A percentile compares a stretch with the other conserved stretches of the same genome.
Evolutionary conservation across 257 asterid species (phyloP).

Genomic region (Primulina eburnea): DNA sequence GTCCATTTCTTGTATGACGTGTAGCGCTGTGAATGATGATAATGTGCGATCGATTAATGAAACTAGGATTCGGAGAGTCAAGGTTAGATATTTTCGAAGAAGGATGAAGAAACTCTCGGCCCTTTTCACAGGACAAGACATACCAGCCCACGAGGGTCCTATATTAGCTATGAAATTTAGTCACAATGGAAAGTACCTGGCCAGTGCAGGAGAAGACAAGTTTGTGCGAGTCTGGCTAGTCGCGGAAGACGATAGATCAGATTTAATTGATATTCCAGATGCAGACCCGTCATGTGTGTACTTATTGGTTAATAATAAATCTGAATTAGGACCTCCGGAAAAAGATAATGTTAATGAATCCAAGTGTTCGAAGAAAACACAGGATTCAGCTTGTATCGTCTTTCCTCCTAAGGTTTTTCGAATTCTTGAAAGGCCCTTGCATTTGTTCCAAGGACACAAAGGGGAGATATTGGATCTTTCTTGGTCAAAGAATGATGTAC

Average conservation of each 20-base stretch:
- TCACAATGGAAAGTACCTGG: constrained; percentile 69
- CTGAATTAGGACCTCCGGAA: constrained; percentile 64
- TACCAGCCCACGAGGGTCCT: constrained; percentile 86
- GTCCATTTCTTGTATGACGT: constrained; percentile 47
- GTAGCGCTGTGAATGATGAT: constrained; percentile 30
- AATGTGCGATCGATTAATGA: constrained; percentile 23
- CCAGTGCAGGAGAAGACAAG: constrained; percentile 88
- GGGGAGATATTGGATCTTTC: constrained; percentile 78
- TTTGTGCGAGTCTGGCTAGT: constrained; percentile 76
- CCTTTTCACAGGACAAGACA: constrained; percentile 69
- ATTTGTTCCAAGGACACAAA: constrained; percentile 65
- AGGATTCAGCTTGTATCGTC: constrained; percentile 75
- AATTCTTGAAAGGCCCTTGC: constrained; percentile 69
- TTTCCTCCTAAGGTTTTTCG: constrained; percentile 78
- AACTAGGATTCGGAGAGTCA: constrained; percentile 49
- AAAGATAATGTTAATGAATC: constrained; percentile 45
- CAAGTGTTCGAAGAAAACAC: constrained; percentile 43
- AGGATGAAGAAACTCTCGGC: constrained; percentile 77
- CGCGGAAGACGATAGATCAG: constrained; percentile 71
- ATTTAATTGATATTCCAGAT: constrained; percentile 55
- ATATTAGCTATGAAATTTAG: constrained; percentile 85
- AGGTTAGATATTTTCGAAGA: constrained; percentile 53
- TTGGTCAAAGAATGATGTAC: constrained; percentile 77
- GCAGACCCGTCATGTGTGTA: constrained; percentile 79
- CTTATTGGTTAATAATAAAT: constrained; percentile 63